These are phyloP conservation scores for Mycosphaerelloides madeirae DNA, from an alignment of 2,329 filamentous ascomycete species.

Conservation along the genomic window DNA sequence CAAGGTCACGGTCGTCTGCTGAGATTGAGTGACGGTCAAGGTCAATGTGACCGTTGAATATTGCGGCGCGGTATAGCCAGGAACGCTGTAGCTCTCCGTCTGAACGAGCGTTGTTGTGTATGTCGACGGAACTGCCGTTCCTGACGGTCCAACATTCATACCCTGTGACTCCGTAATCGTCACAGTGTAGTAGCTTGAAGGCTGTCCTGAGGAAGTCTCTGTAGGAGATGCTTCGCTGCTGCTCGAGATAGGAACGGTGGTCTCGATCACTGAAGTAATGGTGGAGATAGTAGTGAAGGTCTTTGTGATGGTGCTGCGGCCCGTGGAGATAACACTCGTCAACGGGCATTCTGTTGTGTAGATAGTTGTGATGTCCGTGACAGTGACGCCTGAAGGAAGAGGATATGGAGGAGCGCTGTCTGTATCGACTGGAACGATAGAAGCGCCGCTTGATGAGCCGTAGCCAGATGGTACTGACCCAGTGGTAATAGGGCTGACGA, in stretches of 20 bases:
- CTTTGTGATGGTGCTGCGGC: slow-evolving; percentile 16
- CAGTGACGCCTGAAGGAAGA: slow-evolving; percentile 2
- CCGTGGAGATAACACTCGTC: slow-evolving; percentile 13
- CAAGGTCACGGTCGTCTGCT: too few species aligned
- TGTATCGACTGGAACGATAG: slow-evolving; percentile 1
- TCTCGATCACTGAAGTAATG: slow-evolving; percentile 13
- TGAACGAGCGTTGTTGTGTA: too few species aligned
- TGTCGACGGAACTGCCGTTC: too few species aligned
- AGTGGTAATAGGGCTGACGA: slow-evolving; percentile 8
- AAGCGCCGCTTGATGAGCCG: slow-evolving; percentile 2
- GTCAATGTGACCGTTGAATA: too few species aligned
- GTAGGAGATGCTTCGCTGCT: slow-evolving; percentile 13
- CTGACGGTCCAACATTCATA: too few species aligned
- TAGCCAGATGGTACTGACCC: not conserved
- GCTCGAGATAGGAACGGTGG: slow-evolving; percentile 10
- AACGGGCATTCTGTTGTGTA: slow-evolving; percentile 16
- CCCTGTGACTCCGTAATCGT: too few species aligned
- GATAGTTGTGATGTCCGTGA: slow-evolving; percentile 13
- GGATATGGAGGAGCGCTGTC: slow-evolving; percentile 3
- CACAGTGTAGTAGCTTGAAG: not conserved
- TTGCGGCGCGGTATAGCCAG: not conserved
- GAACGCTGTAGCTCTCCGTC: too few species aligned
- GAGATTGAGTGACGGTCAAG: too few species aligned
- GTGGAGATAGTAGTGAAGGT: slow-evolving; percentile 15
- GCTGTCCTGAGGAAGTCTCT: not conserved